Evolutionary conservation across 2,329 filamentous ascomycete genomes (phyloP).

Genomic region (Ophiostoma ulmi): DNA sequence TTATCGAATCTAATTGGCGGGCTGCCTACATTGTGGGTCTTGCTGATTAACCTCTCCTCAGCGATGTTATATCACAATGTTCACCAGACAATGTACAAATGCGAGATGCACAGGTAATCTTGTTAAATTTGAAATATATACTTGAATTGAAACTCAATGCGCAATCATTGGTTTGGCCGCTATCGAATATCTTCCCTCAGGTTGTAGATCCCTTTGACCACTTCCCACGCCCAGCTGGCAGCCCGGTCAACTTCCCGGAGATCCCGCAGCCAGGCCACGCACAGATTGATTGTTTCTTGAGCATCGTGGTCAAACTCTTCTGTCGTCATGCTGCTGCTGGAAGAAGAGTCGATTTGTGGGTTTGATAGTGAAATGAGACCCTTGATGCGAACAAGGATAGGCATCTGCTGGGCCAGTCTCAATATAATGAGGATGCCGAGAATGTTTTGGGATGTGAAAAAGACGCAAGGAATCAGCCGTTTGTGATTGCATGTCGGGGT

Average conservation of each 20-base stretch:
- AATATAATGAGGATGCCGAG: conserved; percentile 54
- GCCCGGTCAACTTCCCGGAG: conserved; percentile 50
- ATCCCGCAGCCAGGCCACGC: conserved; percentile 57
- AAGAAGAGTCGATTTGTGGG: not conserved
- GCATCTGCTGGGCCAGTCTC: conserved; percentile 49
- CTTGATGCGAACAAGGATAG: conserved; percentile 47
- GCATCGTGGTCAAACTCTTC: conserved; percentile 47
- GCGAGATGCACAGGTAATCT: no score
- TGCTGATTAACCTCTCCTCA: not conserved
- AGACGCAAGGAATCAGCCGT: conserved; percentile 53
- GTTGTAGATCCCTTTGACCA: conserved; percentile 45
- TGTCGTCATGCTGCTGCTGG: not conserved
- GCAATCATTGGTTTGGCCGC: not conserved
- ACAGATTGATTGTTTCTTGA: conserved; percentile 46
- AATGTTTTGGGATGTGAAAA: conserved; percentile 59
- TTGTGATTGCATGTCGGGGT: conserved; percentile 54
- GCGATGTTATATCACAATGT: not conserved
- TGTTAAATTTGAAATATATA: no score
- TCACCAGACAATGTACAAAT: no score
- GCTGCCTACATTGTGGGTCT: not conserved
- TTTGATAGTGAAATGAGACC: conserved; percentile 14
- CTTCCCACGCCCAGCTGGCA: conserved; percentile 52
- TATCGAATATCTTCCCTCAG: not conserved
- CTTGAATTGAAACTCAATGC: no score
- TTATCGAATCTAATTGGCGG: not conserved